These are phyloP conservation scores for Podila clonocystis DNA, from an alignment of 192 early-diverging fungal genomes.

Conservation along the genomic window DNA sequence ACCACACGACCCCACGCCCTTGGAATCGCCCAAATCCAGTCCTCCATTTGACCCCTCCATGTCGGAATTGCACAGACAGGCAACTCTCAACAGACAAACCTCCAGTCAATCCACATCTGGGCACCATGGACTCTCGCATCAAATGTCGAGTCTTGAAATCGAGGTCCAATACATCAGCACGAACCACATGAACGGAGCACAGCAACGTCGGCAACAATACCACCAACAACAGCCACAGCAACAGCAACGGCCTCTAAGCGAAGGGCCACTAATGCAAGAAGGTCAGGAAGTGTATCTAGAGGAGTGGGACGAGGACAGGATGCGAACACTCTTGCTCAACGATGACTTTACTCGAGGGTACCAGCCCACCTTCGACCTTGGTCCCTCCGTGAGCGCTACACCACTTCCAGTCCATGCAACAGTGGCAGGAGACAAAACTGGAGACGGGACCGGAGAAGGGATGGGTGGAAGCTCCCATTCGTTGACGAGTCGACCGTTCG, in stretches of 20 bases:
- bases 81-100: conserved; percentile 15
- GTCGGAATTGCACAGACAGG: conserved; percentile 1
- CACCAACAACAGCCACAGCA: background rate
- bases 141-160: conserved; percentile 4
- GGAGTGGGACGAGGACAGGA: background rate
- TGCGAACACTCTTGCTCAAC: conserved; percentile 13
- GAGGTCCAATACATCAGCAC: conserved; percentile 10
- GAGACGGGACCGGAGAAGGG: background rate
- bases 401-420: background rate
- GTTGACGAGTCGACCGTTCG: background rate
- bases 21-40: conserved; percentile 3
- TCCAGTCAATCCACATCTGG: conserved; percentile 7
- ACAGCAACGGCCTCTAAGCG: background rate
- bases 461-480: background rate
- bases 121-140: background rate
- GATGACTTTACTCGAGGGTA: conserved; percentile 25
- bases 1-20: background rate
- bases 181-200: background rate
- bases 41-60: background rate
- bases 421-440: background rate
- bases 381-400: background rate
- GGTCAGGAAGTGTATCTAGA: background rate
- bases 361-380: conserved; percentile 7
- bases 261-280: background rate
- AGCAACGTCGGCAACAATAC: no score